A percentile compares a stretch with the other conserved stretches of the same genome.
Evolutionary conservation across 208 protist genomes (phyloP).

Genomic region (Trypanosomatidae sp.): DNA sequence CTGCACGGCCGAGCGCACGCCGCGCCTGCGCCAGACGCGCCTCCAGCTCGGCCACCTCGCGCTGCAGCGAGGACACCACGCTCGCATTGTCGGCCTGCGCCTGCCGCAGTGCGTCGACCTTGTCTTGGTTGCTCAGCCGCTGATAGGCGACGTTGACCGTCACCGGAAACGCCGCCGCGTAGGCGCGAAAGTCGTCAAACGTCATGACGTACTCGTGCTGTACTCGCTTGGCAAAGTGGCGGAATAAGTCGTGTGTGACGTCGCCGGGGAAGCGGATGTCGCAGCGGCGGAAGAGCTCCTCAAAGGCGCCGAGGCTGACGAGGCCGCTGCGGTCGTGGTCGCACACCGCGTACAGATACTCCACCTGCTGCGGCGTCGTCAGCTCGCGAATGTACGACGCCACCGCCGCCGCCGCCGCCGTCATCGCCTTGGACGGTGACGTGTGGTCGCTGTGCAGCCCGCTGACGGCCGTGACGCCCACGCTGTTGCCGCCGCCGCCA

Average conservation of each 20-base stretch:
- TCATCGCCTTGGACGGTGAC: too few species aligned
- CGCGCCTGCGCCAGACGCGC: slow-evolving; percentile 17
- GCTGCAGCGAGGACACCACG: slow-evolving; percentile 15
- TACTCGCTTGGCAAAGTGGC: slow-evolving; percentile 17
- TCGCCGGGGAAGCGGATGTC: slow-evolving; percentile 40
- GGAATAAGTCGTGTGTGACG: slow-evolving; percentile 38
- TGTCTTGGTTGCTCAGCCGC: slow-evolving; percentile 41
- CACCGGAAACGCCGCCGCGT: slow-evolving; percentile 42
- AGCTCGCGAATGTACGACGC: slow-evolving; percentile 23
- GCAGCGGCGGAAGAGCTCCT: slow-evolving; percentile 33
- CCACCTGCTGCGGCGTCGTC: slow-evolving; percentile 36
- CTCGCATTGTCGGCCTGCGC: slow-evolving; percentile 20
- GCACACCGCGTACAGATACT: slow-evolving; percentile 32
- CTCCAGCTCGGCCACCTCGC: slow-evolving; percentile 30
- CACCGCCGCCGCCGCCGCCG: neutral
- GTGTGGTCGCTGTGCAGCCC: too few species aligned
- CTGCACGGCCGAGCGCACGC: slow-evolving; percentile 12
- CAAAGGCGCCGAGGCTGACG: slow-evolving; percentile 23
- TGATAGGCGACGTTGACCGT: slow-evolving; percentile 58
- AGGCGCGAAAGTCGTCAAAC: slow-evolving; percentile 38
- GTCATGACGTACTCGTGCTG: slow-evolving; percentile 11
- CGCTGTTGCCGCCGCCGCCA: too few species aligned
- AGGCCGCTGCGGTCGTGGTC: slow-evolving; percentile 11
- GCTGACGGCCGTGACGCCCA: too few species aligned
- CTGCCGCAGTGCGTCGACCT: slow-evolving; percentile 24